Evolutionary conservation across 2,329 filamentous ascomycete species (phyloP), one percentile per base, ranked within the genome.

Genomic region (Parascedosporium putredinis): DNA sequence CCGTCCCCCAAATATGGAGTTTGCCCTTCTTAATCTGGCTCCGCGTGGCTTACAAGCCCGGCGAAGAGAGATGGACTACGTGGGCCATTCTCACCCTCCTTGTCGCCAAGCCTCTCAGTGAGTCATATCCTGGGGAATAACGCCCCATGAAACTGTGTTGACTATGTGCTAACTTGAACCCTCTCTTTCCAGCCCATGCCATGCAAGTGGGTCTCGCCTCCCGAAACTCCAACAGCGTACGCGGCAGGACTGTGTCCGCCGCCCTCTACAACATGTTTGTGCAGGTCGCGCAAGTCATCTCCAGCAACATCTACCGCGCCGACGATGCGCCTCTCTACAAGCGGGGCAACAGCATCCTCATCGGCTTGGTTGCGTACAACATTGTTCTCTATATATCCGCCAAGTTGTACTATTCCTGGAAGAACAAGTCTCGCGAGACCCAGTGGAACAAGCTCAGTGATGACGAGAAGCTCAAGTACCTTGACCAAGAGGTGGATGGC

Each of bases 171-270:
- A n/a, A n/a, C n/a, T n/a, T n/a, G n/a, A n/a, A n/a, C n/a, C n/a
- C 10, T 25, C 3, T 6, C 2, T 51, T 55, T 6, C 4, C 43
- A 58, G 58, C 63, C 1, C 74, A 81, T 56, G 72, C 76, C 0
- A 72, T 80, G 18, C 65, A 77, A 34, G 78, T 80, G 0, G 77
- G 74, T 0, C 74, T 77, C 62, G 76, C 72, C 0, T 76, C 73
- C 2, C 69, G 76, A 43, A 83, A 82, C 55, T 71, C 76, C 0
- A 77, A 78, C 42, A 72, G 72, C 2, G 79, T 82, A 1, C 68
- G 76, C 7, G 79, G 76, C 9, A 64, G 79, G 10, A 76, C 78
- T 0, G 74, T 83, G 1, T 74, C 75, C 1, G 72, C 73, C 1
- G 77, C 76, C 1, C 60, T 79, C 14, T 81, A 81, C 59, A 81